Conservation (phyloP, 2,329 filamentous ascomycete species). For the Penicillium sp. region DNA sequence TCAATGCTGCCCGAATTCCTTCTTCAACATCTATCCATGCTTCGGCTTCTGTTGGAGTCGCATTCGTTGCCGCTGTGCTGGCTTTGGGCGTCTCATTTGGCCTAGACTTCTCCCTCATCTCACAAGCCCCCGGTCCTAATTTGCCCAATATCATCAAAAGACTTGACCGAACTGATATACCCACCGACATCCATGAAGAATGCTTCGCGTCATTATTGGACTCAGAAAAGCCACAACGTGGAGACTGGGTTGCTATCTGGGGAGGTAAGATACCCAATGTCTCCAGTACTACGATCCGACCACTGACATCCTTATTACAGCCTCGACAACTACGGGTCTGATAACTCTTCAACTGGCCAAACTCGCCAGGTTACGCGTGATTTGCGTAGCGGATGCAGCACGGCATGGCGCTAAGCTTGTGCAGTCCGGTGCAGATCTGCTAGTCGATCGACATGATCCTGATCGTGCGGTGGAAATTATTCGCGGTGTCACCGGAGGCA, state of each 20-base stretch:
- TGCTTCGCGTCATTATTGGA: slow-evolving; percentile 56
- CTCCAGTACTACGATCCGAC: background rate
- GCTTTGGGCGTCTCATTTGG: slow-evolving; percentile 68
- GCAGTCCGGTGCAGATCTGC: slow-evolving; percentile 56
- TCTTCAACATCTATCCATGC: slow-evolving; percentile 50
- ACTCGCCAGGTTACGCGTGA: slow-evolving; percentile 61
- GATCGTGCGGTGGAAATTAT: slow-evolving; percentile 65
- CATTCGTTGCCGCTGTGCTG: slow-evolving; percentile 66
- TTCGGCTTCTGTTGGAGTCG: slow-evolving; percentile 65
- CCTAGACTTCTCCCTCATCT: slow-evolving; percentile 54
- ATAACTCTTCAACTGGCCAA: slow-evolving; percentile 66
- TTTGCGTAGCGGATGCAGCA: slow-evolving; percentile 64
- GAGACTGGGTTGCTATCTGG: slow-evolving; percentile 73
- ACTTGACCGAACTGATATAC: slow-evolving; percentile 49
- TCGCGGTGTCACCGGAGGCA: slow-evolving; percentile 54
- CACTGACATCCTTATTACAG: slow-evolving; percentile 28
- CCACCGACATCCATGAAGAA: slow-evolving; percentile 61
- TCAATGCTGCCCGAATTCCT: slow-evolving; percentile 64
- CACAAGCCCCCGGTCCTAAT: slow-evolving; percentile 55
- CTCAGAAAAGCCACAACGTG: slow-evolving; percentile 54
- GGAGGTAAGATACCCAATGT: slow-evolving; percentile 50
- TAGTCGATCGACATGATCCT: slow-evolving; percentile 67
- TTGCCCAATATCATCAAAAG: slow-evolving; percentile 51
- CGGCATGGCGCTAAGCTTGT: slow-evolving; percentile 62
- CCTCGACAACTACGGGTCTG: slow-evolving; percentile 67